phyloP scores from a whole-genome alignment of 202 grass and related monocot genomes.

The Bolboschoenoplectus hybrid region DNA sequence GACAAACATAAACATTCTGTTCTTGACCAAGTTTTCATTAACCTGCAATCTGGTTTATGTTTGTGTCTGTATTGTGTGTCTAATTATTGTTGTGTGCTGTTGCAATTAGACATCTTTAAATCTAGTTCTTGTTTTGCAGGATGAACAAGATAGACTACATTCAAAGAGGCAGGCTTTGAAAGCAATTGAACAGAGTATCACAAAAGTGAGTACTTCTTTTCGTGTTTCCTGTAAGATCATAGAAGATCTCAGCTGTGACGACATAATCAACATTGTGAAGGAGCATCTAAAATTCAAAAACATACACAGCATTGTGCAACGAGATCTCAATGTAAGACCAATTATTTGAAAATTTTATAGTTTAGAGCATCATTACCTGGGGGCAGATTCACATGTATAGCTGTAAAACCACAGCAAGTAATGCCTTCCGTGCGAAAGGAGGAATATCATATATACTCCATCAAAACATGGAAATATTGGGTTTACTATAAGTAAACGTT shows the following conservation, averaged over 20 bases:
- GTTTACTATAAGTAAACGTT: neutral
- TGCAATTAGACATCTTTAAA: slow-evolving; percentile 30
- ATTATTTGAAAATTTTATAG: slow-evolving; percentile 6
- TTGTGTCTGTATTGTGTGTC: neutral
- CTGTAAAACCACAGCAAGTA: neutral
- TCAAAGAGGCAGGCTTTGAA: slow-evolving; percentile 60
- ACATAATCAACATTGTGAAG: slow-evolving; percentile 49
- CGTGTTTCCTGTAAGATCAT: slow-evolving; percentile 49
- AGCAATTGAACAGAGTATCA: slow-evolving; percentile 61
- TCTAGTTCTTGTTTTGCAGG: slow-evolving; percentile 53
- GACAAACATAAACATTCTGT: neutral
- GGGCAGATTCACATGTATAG: neutral
- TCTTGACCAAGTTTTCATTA: slow-evolving; percentile 11
- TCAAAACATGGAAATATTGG: slow-evolving; percentile 7
- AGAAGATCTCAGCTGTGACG: slow-evolving; percentile 48
- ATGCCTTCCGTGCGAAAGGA: neutral
- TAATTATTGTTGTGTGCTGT: neutral
- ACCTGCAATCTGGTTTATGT: slow-evolving; percentile 8
- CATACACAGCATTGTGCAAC: slow-evolving; percentile 48
- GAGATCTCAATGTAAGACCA: slow-evolving; percentile 57
- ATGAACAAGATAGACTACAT: slow-evolving; percentile 46
- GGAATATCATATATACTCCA: slow-evolving; percentile 3
- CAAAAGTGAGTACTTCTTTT: slow-evolving; percentile 55
- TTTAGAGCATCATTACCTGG: neutral
- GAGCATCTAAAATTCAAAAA: slow-evolving; percentile 63